Base-by-base conservation (phyloP, 2,329 filamentous ascomycete species). In the Claviceps monticola region DNA sequence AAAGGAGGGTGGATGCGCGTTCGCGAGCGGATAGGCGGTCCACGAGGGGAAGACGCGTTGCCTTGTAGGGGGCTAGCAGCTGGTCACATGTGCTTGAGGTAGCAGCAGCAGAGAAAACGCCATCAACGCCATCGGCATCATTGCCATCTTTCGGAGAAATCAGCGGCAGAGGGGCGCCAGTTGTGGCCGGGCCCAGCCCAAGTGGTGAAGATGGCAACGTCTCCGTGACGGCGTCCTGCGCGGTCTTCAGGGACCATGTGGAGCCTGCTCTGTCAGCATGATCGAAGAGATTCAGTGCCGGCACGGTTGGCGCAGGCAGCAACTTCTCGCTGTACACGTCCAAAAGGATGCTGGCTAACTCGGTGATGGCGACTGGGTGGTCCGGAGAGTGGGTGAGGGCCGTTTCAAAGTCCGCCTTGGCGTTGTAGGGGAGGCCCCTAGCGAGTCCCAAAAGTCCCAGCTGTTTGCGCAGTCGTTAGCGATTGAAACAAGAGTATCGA, bases 11-110 rank as follows among this genome's bases (percentile, higher is more conserved):
- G 62, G 89, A 93, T 0, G 93, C 93, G 49, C 93, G 79, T 63
- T 97, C 93, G 19, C 91, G 82, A 16, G 90, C 87, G 3, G 90
- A 87, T n/a, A 97, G 79, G 11, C 89, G 81, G 64, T 93, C 89
- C 37, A 88, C 74, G 16, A 84, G 76, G 16, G 84, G 85, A 4
- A 89, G 75, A 1, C 82, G 81, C 50, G 74, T 75, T 42, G 71
- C 76, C 67, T 72, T 77, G 66, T 74, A 79, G 42, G 72, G 74
- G 39, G 70, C 73, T 6, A 74, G 71, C 3, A 79, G 71, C 52
- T 69, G 64, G 47, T 72, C 68, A 38, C 67, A 19, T 17, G 49
- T 39, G 48, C 44, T 48, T 16, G 34, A 23, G 19, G 37, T 46
- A 37, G 42, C 49, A n/a, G 46, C 66, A 19, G 21, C 14, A 16